Evolutionary conservation across 2,329 filamentous ascomycete genomes (phyloP), one percentile per base, ranked within the genome.

Genomic region (Neofusicoccum ribis): DNA sequence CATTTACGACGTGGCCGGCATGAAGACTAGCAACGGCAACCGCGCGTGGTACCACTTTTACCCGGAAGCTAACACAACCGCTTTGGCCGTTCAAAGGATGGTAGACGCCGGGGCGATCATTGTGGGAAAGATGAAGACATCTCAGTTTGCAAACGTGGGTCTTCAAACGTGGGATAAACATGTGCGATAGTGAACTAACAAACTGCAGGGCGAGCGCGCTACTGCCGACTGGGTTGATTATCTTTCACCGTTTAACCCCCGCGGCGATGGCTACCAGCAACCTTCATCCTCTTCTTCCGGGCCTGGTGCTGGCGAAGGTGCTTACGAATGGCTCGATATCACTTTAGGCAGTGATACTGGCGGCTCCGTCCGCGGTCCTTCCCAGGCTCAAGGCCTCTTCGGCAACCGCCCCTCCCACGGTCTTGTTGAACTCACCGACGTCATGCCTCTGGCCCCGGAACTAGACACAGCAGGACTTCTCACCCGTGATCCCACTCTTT

Each of bases 81-180:
- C 84, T 0, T 71, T 81, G 0, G 78, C 83, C 1, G 80, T 88
- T 0, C 83, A 86, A 59, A 78, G 80, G 1, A 74, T 91, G 0
- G 79, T 90, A 3, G 82, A 87, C 62, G 81, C 85, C 2, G 89
- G 89, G 0, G 88, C 86, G 0, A 77, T 81, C 15, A 72, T 82
- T 17, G 76, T 82, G 0, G 80, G 80, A 6, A 82, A 82, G 69
- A 81, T 79, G 78, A 76, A 80, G 63, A 81, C 79, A 0, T 77
- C 74, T 14, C 79, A 81, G 46, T 82, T 82, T 59, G 80, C 80
- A 0, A 81, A 81, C 17, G 41, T 44, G 7, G 15, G 41, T 44
- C 27, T 20, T n/a, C 7, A 7, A 8, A 44, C 14, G 8, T 8
- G 41, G 7, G 14, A 44, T n/a, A 17, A 8, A 44, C 8, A 6